A percentile compares a stretch with the other conserved stretches of the same genome.
Evolutionary conservation across 352 stramenopile genomes (phyloP).

Genomic region (Globisporangium recalcitrans): DNA sequence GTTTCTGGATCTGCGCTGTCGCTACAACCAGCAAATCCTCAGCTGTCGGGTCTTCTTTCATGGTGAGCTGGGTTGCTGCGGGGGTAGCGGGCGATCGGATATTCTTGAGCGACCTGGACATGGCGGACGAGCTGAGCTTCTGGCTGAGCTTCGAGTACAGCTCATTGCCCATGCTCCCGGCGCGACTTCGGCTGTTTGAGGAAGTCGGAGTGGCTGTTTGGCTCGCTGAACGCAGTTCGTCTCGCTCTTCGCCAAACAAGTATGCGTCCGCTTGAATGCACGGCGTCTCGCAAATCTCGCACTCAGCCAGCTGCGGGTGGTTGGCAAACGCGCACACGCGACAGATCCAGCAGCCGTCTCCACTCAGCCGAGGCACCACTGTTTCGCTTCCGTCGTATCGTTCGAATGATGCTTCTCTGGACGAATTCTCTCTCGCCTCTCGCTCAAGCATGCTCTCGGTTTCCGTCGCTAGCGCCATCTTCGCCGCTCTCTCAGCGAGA

Average conservation of each 20-base stretch:
- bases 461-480: neutral
- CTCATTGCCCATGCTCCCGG: slow-evolving; percentile 12
- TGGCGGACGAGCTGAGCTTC: slow-evolving; percentile 20
- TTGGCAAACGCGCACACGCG: slow-evolving; percentile 80
- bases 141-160: slow-evolving; percentile 28
- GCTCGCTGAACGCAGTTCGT: slow-evolving; percentile 4
- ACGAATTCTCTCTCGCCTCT: neutral
- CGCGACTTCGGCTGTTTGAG: slow-evolving; percentile 4
- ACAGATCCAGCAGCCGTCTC: slow-evolving; percentile 41
- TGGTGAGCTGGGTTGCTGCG: slow-evolving; percentile 38
- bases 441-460: neutral
- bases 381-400: neutral
- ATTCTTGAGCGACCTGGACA: slow-evolving; percentile 37
- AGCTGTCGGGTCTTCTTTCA: slow-evolving; percentile 52
- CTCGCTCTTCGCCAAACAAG: slow-evolving; percentile 14
- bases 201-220: neutral
- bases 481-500: slow-evolving; percentile 6
- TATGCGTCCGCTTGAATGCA: slow-evolving; percentile 22
- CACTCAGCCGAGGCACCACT: neutral
- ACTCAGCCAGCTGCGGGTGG: slow-evolving; percentile 56
- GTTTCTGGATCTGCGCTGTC: slow-evolving; percentile 43
- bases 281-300: slow-evolving; percentile 65
- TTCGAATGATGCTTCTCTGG: slow-evolving; percentile 4
- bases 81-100: slow-evolving; percentile 43
- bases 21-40: slow-evolving; percentile 60